Conservation (phyloP, 2,329 filamentous ascomycete genomes). For the Aphanocladium album region DNA sequence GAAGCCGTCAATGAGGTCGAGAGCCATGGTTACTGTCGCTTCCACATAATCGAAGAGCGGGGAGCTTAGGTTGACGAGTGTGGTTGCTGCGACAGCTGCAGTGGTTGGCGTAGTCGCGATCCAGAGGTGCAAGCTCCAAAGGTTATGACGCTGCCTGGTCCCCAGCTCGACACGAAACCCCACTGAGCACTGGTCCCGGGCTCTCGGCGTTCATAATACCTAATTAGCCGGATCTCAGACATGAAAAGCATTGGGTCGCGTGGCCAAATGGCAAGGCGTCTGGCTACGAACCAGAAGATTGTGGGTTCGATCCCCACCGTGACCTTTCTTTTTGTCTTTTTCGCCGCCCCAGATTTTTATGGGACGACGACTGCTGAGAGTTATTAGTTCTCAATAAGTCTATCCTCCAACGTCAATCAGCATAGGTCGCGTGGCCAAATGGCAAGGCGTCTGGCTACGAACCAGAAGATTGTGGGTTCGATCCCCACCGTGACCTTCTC, state of each 20-base stretch:
- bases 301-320: slow-evolving; percentile 17
- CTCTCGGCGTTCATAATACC: neutral
- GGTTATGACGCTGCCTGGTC: slow-evolving; percentile 5
- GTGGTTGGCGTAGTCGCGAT: neutral
- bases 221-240: neutral
- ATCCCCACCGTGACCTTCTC: slow-evolving; percentile 16
- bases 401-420: neutral
- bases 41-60: neutral
- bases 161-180: neutral
- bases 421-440: slow-evolving; percentile 15
- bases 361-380: neutral
- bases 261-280: slow-evolving; percentile 18
- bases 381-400: neutral
- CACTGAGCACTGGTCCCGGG: neutral
- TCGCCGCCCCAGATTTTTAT: neutral
- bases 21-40: slow-evolving; percentile 26
- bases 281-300: slow-evolving; percentile 18
- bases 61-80: neutral
- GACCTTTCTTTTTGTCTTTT: slow-evolving; percentile 12
- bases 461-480: slow-evolving; percentile 17
- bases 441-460: slow-evolving; percentile 17
- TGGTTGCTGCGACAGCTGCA: neutral
- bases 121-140: neutral
- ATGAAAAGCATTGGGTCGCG: slow-evolving; percentile 8
- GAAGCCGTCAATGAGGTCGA: slow-evolving; percentile 57